These are phyloP conservation scores for Apiosordaria backusii DNA, from an alignment of 495 filamentous ascomycete species.

Conservation along the genomic window DNA sequence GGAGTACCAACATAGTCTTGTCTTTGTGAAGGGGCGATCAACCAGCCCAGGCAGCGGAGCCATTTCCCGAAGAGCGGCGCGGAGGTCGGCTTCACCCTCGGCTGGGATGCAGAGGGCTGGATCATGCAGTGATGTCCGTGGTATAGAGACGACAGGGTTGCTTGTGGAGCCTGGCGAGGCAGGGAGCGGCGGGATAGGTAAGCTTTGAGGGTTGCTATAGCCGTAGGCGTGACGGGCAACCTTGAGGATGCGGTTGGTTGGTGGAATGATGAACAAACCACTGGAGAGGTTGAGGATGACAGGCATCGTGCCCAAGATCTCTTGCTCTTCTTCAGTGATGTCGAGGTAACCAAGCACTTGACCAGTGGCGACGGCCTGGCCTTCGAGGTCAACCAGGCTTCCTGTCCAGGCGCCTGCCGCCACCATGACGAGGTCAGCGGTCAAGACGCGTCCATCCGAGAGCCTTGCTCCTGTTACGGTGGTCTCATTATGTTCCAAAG, in stretches of 20 bases:
- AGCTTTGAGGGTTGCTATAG: constrained; percentile 65
- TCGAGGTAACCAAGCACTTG: constrained; percentile 76
- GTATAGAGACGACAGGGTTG: constrained; percentile 38
- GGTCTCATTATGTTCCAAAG: constrained; percentile 45
- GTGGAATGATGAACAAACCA: constrained; percentile 82
- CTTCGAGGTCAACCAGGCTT: constrained; percentile 71
- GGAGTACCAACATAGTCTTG: constrained; percentile 85
- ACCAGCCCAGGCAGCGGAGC: constrained; percentile 54
- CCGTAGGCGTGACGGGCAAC: constrained; percentile 79
- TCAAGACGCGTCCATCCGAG: constrained; percentile 48
- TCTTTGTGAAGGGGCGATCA: constrained; percentile 61
- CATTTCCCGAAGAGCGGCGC: constrained; percentile 57
- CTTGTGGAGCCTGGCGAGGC: constrained; percentile 19
- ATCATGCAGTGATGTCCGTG: constrained; percentile 44
- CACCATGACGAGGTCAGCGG: constrained; percentile 70
- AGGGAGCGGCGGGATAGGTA: constrained; percentile 43
- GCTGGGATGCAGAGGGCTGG: constrained; percentile 45
- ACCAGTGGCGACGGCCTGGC: constrained; percentile 69
- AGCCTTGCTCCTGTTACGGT: constrained; percentile 54
- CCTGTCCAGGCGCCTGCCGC: constrained; percentile 86
- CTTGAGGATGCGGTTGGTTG: constrained; percentile 66
- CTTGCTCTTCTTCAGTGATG: constrained; percentile 65
- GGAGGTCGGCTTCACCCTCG: constrained; percentile 61
- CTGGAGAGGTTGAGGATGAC: constrained; percentile 74
- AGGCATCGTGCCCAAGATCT: constrained; percentile 59